Evolutionary conservation across 108 stramenopile genomes (phyloP), one percentile per base, ranked within the genome.

Genomic region (Skeletonema grethae): DNA sequence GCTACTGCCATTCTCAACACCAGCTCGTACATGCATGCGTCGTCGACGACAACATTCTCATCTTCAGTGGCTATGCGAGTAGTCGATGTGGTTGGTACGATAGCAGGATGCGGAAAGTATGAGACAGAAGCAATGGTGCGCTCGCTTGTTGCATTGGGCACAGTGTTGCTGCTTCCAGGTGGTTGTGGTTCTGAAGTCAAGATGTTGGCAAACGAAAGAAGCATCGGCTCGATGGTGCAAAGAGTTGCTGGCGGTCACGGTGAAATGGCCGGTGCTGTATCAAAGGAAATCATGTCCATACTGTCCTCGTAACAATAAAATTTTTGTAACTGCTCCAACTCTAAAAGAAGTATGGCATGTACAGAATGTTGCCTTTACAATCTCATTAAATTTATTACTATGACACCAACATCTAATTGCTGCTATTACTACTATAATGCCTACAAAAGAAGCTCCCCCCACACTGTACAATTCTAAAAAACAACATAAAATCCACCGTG

Each of bases 391-490:
- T 60, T n/a, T 61, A 15, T 41, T 18, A 59, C 53, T 39, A 76
- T 53, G 50, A 7, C n/a, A 22, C 22, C 20, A 53, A 53, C 7
- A 15, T 53, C 13, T 22, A 8, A 53, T 9, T 22, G 8, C 50
- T 18, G 18, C 6, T 48, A 38, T 11, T 38, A 38, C 36, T 48
- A 4, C 22, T 22, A 57, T 79, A 80, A 53, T 69, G 9, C 77
- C 80, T 76, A 75, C 91, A 93, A 71, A 93, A 93, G 73, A 93
- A 95, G 72, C 87, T 88, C 64, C 94, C 94, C 11, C 86, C 82
- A 70, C 94, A 95, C 68, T 90, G 86, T 22, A 91, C 63, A 32
- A 95, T 72, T 58, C 94, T 73, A 9, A 90, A 56, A 70, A 95
- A 88, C 63, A 95, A 38, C 58, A 89, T 59, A 28, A 90, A 72